Conservation (phyloP, 352 stramenopile species). For the Elongisporangium prolatum region DNA sequence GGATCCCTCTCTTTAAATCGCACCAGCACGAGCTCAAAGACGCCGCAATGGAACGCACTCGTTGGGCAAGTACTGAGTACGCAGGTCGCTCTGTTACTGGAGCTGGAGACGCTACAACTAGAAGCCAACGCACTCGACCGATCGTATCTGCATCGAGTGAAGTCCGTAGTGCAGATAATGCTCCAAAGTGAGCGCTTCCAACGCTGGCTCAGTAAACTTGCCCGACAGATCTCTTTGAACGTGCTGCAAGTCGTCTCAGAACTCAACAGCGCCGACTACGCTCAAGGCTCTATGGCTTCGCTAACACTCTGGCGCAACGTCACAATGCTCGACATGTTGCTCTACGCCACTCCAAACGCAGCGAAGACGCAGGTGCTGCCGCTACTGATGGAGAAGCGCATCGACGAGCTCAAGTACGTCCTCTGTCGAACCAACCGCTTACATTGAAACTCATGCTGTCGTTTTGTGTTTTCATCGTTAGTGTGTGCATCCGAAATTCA, state of each 20-base stretch:
- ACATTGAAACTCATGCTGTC: not conserved
- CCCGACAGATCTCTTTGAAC: constrained; percentile 39
- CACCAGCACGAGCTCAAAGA: not conserved
- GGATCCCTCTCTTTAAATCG: not conserved
- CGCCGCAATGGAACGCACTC: not conserved
- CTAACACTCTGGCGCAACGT: constrained; percentile 48
- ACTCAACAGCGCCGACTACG: not conserved
- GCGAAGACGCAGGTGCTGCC: constrained; percentile 14
- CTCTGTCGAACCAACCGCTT: constrained; percentile 1
- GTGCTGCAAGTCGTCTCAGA: constrained; percentile 1
- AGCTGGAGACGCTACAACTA: constrained; percentile 30
- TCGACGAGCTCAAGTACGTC: constrained; percentile 50
- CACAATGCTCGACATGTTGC: constrained; percentile 30
- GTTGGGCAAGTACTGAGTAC: constrained; percentile 41
- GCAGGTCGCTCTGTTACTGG: constrained; percentile 41
- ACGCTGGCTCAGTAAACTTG: constrained; percentile 31
- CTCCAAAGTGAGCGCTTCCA: constrained; percentile 13
- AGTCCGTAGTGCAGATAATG: constrained; percentile 19
- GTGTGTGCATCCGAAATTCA: constrained; percentile 40
- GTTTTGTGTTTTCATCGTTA: no score
- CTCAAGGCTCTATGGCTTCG: constrained; percentile 4
- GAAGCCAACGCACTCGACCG: constrained; percentile 15
- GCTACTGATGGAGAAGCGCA: constrained; percentile 19
- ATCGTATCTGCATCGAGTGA: constrained; percentile 16
- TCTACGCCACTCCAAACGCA: constrained; percentile 10